Evolutionary conservation across 1,284 basidiomycete genomes (phyloP).

Genomic region (Cryptococcus floricola): DNA sequence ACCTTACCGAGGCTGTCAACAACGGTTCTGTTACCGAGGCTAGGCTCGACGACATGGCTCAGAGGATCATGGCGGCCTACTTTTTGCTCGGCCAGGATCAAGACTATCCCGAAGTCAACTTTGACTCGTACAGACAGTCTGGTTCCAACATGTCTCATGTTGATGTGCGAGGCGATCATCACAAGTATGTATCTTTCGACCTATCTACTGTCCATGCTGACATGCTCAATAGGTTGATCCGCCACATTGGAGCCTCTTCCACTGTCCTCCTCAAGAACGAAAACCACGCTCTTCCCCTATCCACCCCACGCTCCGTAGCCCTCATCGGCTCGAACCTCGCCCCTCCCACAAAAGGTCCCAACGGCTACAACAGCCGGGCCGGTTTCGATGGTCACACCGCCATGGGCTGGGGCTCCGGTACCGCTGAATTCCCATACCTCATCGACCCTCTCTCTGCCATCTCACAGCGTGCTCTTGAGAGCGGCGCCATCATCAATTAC

Average conservation of each 20-base stretch:
- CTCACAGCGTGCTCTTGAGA: conserved; percentile 55
- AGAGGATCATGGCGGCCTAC: conserved; percentile 61
- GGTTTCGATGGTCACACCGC: conserved; percentile 60
- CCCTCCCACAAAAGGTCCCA: conserved; percentile 65
- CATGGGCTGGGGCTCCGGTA: conserved; percentile 77
- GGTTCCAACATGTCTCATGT: conserved; percentile 56
- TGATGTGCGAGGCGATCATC: conserved; percentile 71
- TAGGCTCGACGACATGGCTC: conserved; percentile 62
- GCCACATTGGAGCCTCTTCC: conserved; percentile 68
- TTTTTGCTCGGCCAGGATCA: conserved; percentile 62
- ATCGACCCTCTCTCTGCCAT: conserved; percentile 65
- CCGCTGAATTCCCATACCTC: conserved; percentile 53
- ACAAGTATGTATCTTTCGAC: conserved; percentile 34
- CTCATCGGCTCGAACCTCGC: conserved; percentile 67
- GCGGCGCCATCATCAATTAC: conserved; percentile 55
- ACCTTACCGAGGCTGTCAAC: conserved; percentile 56
- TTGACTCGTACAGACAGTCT: conserved; percentile 22
- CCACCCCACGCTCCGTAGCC: conserved; percentile 50
- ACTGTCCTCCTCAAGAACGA: conserved; percentile 72
- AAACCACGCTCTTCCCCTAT: conserved; percentile 58
- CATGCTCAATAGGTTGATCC: conserved; percentile 55
- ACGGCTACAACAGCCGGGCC: conserved; percentile 61
- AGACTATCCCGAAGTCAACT: conserved; percentile 53
- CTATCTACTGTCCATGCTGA: not conserved
- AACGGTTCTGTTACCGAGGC: conserved; percentile 55